A percentile compares a stretch with the other conserved stretches of the same genome.
Conservation (phyloP, 495 filamentous ascomycete genomes). For the Glonium stellatum region DNA sequence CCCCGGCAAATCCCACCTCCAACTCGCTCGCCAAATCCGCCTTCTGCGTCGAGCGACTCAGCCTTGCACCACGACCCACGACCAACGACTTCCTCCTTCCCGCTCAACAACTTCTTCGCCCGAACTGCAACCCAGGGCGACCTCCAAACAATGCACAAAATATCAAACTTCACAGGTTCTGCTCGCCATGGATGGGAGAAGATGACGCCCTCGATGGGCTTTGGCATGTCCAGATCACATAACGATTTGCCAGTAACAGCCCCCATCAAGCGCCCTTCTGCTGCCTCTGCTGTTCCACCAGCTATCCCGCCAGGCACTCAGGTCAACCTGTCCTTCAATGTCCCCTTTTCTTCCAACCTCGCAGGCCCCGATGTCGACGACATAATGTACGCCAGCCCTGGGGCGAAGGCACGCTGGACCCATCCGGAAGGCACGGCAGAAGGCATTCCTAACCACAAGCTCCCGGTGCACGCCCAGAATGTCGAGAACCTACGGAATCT, state of each 20-base stretch:
- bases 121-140: slow-evolving; percentile 17
- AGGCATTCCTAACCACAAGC: slow-evolving; percentile 70
- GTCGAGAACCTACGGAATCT: slow-evolving; percentile 66
- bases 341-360: slow-evolving; percentile 86
- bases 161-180: slow-evolving; percentile 72
- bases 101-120: slow-evolving; percentile 19
- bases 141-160: slow-evolving; percentile 68
- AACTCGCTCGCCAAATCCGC: neutral
- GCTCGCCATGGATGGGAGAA: slow-evolving; percentile 90
- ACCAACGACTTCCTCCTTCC: slow-evolving; percentile 6
- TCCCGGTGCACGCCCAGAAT: slow-evolving; percentile 83
- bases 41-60: neutral
- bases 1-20: neutral
- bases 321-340: slow-evolving; percentile 76
- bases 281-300: slow-evolving; percentile 44
- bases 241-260: slow-evolving; percentile 64
- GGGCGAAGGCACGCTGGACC: slow-evolving; percentile 81
- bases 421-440: slow-evolving; percentile 80
- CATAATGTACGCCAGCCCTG: slow-evolving; percentile 78
- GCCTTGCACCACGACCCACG: neutral
- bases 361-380: slow-evolving; percentile 86
- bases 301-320: slow-evolving; percentile 36
- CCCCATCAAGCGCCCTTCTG: slow-evolving; percentile 60
- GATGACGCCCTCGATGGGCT: slow-evolving; percentile 63
- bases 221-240: slow-evolving; percentile 39